phyloP scores from a whole-genome alignment of 148 eudicot genomes.

The Spergularia marina region DNA sequence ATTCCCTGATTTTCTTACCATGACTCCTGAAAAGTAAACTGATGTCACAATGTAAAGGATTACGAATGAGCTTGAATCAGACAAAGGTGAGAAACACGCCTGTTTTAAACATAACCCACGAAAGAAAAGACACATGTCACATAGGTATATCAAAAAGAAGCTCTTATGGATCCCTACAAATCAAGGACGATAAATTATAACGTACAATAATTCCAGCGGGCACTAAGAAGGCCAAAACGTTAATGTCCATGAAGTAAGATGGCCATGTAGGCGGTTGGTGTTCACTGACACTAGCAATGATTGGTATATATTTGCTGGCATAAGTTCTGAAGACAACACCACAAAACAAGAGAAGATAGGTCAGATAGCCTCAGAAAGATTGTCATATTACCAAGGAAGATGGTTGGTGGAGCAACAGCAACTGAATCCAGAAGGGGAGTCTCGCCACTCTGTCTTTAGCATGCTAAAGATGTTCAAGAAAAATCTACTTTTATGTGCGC shows the following conservation, averaged over 20 bases:
- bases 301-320: slow-evolving; percentile 99
- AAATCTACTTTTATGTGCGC: background rate
- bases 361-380: background rate
- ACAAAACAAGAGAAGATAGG: background rate
- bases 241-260: slow-evolving; percentile 97
- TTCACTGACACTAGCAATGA: slow-evolving; percentile 99
- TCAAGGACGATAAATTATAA: slow-evolving; percentile 16
- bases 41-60: slow-evolving; percentile 87
- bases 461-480: background rate
- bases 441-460: background rate
- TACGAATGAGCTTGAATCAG: slow-evolving; percentile 96
- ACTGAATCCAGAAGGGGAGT: background rate
- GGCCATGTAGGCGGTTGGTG: slow-evolving; percentile 99
- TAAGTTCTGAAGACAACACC: slow-evolving; percentile 61
- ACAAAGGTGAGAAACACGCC: slow-evolving; percentile 92
- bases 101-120: slow-evolving; percentile 30
- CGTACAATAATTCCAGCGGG: slow-evolving; percentile 98
- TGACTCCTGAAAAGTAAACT: slow-evolving; percentile 96
- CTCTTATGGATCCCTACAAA: background rate
- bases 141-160: slow-evolving; percentile 13
- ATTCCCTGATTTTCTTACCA: slow-evolving; percentile 47
- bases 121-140: slow-evolving; percentile 14
- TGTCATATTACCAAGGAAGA: too few species aligned
- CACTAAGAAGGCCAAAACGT: slow-evolving; percentile 95
- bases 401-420: background rate